Base-by-base conservation (phyloP, 2,329 filamentous ascomycete genomes). In the Graphiopsis chlorocephala region DNA sequence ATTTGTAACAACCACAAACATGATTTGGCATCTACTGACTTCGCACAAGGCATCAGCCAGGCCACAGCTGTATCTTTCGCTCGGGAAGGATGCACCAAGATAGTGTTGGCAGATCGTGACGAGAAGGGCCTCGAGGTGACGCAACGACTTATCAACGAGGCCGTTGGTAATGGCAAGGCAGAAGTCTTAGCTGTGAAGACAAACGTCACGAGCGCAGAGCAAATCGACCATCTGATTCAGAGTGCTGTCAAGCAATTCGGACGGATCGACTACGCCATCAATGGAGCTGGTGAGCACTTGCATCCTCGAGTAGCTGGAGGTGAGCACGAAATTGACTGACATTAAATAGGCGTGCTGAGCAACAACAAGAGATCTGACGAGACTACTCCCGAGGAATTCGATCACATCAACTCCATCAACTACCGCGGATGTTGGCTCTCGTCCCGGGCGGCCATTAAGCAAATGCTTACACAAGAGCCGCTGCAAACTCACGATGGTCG, bases 181-280 rank as follows among this genome's bases (percentile, higher is more conserved):
- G 31, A 72, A 38, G 74, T 73, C 8, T 70, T 75, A 25, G 64
- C 62, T 26, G 68, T 73, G 11, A 63, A 68, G 14, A 74, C 75
- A 1, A 79, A 83, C 68, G 74, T 79, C 29, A 68, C 76, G 4
- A 67, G 74, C 15, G 76, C 78, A 29, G 68, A 71, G 1, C 71
- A 78, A 4, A 72, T 83, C 10, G 65, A 75, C 4, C 61, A 61
- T 3, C 72, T 78, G 11, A 71, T 82, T 59, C 71, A 73, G 4
- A 68, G 58, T 4, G 71, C 74, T 2, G 73, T 79, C 4, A 65
- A 69, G 1, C 67, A 71, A 15, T 81, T 79, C 62, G 77, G 77
- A 0, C 72, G 80, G 4, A 75, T 83, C 17, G 80, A 83, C 70
- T 83, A 83, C 70, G 78, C 78, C 20, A 76, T 81, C 38, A 82